phyloP scores from a whole-genome alignment of 768 basidiomycete species.

The Leccinum subgranulosum region DNA sequence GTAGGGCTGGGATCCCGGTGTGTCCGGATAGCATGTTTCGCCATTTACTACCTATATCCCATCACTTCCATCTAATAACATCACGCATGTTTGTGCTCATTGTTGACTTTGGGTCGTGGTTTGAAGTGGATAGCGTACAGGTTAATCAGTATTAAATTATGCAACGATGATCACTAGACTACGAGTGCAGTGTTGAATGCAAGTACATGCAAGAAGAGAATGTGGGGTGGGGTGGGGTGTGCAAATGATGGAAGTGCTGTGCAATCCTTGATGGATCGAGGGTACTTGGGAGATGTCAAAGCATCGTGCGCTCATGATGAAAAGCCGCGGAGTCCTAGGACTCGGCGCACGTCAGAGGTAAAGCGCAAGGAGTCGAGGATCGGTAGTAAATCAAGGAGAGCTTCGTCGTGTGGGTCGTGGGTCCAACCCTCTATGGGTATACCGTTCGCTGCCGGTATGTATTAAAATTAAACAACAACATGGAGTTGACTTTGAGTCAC shows the following conservation, averaged over 20 bases:
- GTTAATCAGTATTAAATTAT: constrained; percentile 40
- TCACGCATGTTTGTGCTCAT: constrained; percentile 18
- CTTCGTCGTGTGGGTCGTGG: constrained; percentile 94
- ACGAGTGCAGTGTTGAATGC: constrained; percentile 25
- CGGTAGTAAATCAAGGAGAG: constrained; percentile 90
- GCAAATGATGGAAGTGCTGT: constrained; percentile 24
- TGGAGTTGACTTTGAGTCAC: neutral
- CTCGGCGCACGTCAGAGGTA: constrained; percentile 90
- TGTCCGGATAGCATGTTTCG: constrained; percentile 18
- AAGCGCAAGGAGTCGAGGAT: constrained; percentile 95
- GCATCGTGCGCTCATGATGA: constrained; percentile 30
- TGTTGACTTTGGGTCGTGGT: constrained; percentile 20
- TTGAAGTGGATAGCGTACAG: constrained; percentile 32
- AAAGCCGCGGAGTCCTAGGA: constrained; percentile 72
- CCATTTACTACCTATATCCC: constrained; percentile 36
- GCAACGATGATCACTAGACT: constrained; percentile 29
- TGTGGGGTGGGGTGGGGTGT: constrained; percentile 17
- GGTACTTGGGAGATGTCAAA: constrained; percentile 3
- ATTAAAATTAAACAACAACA: constrained; percentile 7
- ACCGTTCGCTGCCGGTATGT: constrained; percentile 71
- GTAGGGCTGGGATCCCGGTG: constrained; percentile 1
- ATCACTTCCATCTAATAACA: constrained; percentile 27
- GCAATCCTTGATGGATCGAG: constrained; percentile 12
- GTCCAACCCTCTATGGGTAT: constrained; percentile 99
- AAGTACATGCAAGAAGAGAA: constrained; percentile 26